Evolutionary conservation across 768 basidiomycete genomes (phyloP), one percentile per base, ranked within the genome.

Genomic region (Panaeolus papilionaceus): DNA sequence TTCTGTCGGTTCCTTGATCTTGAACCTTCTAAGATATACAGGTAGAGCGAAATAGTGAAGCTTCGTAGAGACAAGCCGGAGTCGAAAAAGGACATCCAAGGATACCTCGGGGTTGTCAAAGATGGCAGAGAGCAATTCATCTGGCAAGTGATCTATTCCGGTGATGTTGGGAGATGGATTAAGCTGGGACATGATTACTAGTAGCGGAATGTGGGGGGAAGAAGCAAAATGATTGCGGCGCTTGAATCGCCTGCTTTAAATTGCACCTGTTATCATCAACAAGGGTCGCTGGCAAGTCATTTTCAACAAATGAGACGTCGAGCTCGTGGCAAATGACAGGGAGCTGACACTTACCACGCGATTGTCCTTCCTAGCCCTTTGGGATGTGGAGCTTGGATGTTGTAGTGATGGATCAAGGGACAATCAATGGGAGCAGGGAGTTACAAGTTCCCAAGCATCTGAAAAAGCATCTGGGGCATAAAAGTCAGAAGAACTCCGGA

Each of bases 81-180:
- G 49, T 54, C 67, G 67, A 66, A 68, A 69, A 8, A 75, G 68
- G 11, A 47, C 61, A n/a, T 65, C 65, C 8, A 64, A 54, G 11
- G 71, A 37, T 4, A 70, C 64, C n/a, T 71, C 67, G 3, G 69
- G 45, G 18, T 65, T 61, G 40, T 73, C 71, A 58, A 73, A 73
- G 61, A 75, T 75, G 20, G 63, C 69, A 40, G 54, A 62, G 39
- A 75, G 63, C 26, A 75, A 45, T 67, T 75, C 74, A 66, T 72
- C 68, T 45, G 74, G 74, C 23, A 75, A 64, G 20, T 68, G 67
- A n/a, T 69, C 63, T 12, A 74, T 40, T 16, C 68, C 65, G 6
- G 66, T 58, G 54, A 58, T 37, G 11, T 58, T 33, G 6, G 54
- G 54, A 14, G 54, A 58, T 33, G 54, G 54, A 12, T 12, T 14